Evolutionary conservation across 306 rosid genomes (phyloP).

Genomic region (Cyclanthera cordifolia): DNA sequence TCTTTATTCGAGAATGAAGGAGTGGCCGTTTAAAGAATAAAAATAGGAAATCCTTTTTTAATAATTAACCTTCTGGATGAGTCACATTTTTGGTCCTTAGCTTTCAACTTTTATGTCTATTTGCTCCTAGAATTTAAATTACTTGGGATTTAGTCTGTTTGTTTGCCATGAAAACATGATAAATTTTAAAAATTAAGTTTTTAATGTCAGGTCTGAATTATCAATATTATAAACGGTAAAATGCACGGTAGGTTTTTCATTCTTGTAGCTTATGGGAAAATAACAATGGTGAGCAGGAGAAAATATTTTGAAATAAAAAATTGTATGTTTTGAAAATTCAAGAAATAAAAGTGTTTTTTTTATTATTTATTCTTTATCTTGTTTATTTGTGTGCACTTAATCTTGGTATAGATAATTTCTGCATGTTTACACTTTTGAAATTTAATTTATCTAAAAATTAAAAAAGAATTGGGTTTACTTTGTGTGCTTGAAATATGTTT

Average conservation of each 20-base stretch:
- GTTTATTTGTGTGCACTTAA: constrained; percentile 1
- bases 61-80: not conserved
- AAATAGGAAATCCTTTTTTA: not conserved
- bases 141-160: not conserved
- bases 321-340: not conserved
- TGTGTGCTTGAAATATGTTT: not conserved
- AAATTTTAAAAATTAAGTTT: not conserved
- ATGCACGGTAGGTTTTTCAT: not conserved
- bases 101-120: not conserved
- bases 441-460: not conserved
- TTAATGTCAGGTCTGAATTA: not conserved
- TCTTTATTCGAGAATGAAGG: not conserved
- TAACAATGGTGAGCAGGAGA: not conserved
- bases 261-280: not conserved
- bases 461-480: not conserved
- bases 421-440: not conserved
- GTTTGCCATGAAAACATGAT: not conserved
- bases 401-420: not conserved
- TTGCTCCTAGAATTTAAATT: not conserved
- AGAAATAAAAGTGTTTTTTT: not conserved
- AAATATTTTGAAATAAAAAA: not conserved
- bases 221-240: not conserved
- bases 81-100: not conserved
- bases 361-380: not conserved
- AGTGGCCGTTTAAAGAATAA: not conserved